A percentile compares a stretch with the other conserved stretches of the same genome.
phyloP scores from a whole-genome alignment of 331 rosid species.

The Spiraea crenata region DNA sequence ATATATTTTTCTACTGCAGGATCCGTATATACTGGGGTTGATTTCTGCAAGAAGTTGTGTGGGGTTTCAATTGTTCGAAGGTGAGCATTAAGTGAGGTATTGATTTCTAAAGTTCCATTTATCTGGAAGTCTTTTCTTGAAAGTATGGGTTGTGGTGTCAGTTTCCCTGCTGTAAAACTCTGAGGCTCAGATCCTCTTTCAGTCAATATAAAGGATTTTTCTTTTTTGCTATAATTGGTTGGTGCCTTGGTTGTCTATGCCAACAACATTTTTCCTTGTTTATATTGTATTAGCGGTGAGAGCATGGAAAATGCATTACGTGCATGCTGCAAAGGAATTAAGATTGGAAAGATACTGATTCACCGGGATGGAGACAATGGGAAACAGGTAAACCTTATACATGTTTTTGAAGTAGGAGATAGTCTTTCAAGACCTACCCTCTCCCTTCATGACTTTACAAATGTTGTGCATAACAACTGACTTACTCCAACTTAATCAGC shows the following conservation, averaged over 20 bases:
- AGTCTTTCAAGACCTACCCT: slow-evolving; percentile 6
- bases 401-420: slow-evolving; percentile 1
- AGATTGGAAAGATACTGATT: slow-evolving; percentile 94
- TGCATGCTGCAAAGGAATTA: slow-evolving; percentile 97
- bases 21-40: slow-evolving; percentile 92
- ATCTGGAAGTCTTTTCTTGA: slow-evolving; percentile 1
- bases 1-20: slow-evolving; percentile 48
- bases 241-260: neutral
- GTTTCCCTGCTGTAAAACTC: neutral
- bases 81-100: slow-evolving; percentile 66
- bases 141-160: slow-evolving; percentile 3
- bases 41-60: slow-evolving; percentile 95
- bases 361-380: slow-evolving; percentile 97
- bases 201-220: neutral
- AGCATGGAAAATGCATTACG: slow-evolving; percentile 99
- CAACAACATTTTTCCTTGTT: slow-evolving; percentile 21
- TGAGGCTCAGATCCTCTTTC: slow-evolving; percentile 14
- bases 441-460: neutral
- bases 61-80: slow-evolving; percentile 97
- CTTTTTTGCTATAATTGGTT: neutral
- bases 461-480: slow-evolving; percentile 14
- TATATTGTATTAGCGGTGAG: slow-evolving; percentile 67
- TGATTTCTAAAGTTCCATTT: slow-evolving; percentile 30
- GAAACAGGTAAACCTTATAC: slow-evolving; percentile 55
- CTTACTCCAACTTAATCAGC: slow-evolving; percentile 51